Conservation (phyloP, 2,329 filamentous ascomycete species). For the Claviceps monticola region DNA sequence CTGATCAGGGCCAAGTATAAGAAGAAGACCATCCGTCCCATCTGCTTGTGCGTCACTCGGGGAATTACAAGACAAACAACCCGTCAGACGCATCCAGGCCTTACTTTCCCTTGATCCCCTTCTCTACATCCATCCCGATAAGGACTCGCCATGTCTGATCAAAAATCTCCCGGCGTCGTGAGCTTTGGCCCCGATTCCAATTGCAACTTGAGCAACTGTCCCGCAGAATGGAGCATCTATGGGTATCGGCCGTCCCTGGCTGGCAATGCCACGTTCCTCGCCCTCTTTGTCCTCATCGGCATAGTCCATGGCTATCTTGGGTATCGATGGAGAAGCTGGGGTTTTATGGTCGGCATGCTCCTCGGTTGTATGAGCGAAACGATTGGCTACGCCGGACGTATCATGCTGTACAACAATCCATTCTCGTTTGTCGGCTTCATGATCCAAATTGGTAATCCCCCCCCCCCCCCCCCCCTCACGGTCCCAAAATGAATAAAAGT, state of each 20-base stretch:
- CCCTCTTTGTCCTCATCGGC: constrained; percentile 31
- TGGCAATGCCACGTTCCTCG: constrained; percentile 38
- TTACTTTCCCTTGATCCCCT: background rate
- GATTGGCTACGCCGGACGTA: constrained; percentile 47
- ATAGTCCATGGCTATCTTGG: constrained; percentile 31
- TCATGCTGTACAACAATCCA: constrained; percentile 42
- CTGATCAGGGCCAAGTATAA: too few relatives aligned
- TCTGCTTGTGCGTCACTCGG: too few relatives aligned
- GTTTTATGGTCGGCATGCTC: constrained; percentile 37
- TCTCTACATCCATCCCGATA: background rate
- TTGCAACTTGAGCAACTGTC: constrained; percentile 34
- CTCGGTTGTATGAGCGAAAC: constrained; percentile 43
- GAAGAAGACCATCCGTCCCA: too few relatives aligned
- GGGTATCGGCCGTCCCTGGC: constrained; percentile 38
- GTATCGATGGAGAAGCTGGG: constrained; percentile 31
- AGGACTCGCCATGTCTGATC: constrained; percentile 2
- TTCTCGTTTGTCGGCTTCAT: constrained; percentile 47
- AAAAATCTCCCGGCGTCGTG: constrained; percentile 9
- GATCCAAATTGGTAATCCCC: constrained; percentile 43
- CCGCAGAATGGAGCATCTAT: constrained; percentile 34
- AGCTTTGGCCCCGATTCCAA: constrained; percentile 30
- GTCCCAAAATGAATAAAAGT: background rate
- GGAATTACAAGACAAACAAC: background rate
- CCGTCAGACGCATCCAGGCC: background rate
- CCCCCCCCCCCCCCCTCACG: constrained; percentile 7